Evolutionary conservation across 1,284 basidiomycete species (phyloP), one percentile per base, ranked within the genome.

Genomic region (Rhodotorula sp.): DNA sequence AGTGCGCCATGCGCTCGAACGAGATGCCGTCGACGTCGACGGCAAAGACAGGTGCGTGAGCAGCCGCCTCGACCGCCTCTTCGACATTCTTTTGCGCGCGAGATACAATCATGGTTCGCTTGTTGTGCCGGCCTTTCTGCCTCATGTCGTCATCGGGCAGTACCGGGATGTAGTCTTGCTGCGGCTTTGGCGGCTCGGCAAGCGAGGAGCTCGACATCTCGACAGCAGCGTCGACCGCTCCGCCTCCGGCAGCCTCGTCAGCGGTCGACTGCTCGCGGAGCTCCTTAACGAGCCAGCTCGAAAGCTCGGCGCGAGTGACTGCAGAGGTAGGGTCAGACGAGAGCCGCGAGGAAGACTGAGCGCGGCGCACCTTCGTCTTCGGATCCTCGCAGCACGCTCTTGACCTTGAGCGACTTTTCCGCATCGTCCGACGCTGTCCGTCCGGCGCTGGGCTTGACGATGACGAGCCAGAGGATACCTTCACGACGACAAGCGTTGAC

Each of bases 391-490:
- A 75, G 47, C 4, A 75, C 72, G 22, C 57, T 59, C 55, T 72
- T 71, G 62, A 75, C 70, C 49, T 75, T 75, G 62, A 74, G 55
- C 57, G 67, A 71, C 47, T 64, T 68, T 19, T 73, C 73, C 24
- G 66, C 30, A 22, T 74, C 70, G 27, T 75, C 64, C 0, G 48
- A 53, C 11, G 60, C 52, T 22, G 62, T 46, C 5, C 67, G 57
- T 2, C 62, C 68, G 3, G 68, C 57, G 30, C 68, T 67, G 4
- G 70, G 67, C 59, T 78, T 78, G 58, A 77, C 77, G 36, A 78
- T 78, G 47, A 77, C 75, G 53, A 78, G 59, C 66, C 71, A 78
- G 19, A 75, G 64, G 36, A 78, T 74, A 6, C 76, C 76, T 55
- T 78, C 77, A 19, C 71, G 61, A 9, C 75, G 62, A 49, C 75